Percentiles rank a stretch among this genome's conserved stretches.
Evolutionary conservation across 139 green algal species (phyloP).

Genomic region (Eudorina sp.): DNA sequence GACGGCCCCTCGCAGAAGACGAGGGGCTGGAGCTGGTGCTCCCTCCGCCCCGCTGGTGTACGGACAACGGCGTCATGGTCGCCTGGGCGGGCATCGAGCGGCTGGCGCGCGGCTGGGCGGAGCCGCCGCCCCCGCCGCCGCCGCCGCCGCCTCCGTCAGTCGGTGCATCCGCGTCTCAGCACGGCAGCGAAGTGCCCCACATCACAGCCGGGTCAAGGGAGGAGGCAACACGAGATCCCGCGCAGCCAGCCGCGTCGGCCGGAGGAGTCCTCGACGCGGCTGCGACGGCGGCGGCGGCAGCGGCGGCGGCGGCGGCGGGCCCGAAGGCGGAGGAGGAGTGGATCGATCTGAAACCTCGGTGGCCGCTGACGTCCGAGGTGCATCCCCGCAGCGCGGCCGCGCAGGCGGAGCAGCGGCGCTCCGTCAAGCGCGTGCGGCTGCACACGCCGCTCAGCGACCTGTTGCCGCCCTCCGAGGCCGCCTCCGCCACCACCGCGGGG

Average conservation of each 20-base stretch:
- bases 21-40: conserved; percentile 62
- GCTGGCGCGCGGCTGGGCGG: conserved; percentile 35
- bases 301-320: not conserved
- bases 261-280: no score
- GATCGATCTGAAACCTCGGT: conserved; percentile 90
- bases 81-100: conserved; percentile 95
- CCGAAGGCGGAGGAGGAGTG: conserved; percentile 59
- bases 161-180: no score
- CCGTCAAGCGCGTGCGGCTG: conserved; percentile 13
- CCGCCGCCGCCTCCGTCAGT: not conserved
- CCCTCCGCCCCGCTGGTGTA: conserved; percentile 90
- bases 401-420: not conserved
- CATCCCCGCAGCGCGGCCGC: conserved; percentile 21
- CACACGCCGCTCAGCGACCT: conserved; percentile 28
- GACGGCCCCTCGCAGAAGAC: not conserved
- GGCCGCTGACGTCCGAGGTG: conserved; percentile 85
- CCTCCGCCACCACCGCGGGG: no score
- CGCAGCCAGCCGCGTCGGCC: no score
- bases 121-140: conserved; percentile 26
- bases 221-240: no score
- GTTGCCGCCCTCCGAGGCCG: not conserved
- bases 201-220: no score
- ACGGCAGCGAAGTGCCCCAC: no score
- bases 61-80: conserved; percentile 99
- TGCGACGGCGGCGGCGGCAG: not conserved